A percentile compares a stretch with the other conserved stretches of the same genome.
phyloP scores from a whole-genome alignment of 2,329 filamentous ascomycete species.

The Neofusicoccum cordaticola region DNA sequence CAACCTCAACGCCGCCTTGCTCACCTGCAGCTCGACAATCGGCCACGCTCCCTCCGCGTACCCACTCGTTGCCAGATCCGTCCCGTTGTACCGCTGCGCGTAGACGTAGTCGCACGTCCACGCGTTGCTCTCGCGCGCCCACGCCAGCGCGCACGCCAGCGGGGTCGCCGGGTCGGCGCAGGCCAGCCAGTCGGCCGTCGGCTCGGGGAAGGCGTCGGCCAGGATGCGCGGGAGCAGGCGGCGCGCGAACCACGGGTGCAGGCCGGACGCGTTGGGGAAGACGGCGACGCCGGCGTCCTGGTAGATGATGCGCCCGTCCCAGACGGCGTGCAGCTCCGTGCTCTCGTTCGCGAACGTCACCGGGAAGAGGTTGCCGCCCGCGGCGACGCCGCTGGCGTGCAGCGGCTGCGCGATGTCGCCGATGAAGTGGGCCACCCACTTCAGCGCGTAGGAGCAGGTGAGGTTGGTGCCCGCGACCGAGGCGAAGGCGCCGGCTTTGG shows the following conservation, averaged over 20 bases:
- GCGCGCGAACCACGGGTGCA: slow-evolving; percentile 34
- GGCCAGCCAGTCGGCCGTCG: slow-evolving; percentile 34
- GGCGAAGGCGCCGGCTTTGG: slow-evolving; percentile 21
- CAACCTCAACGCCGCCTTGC: slow-evolving; percentile 39
- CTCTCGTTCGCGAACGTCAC: slow-evolving; percentile 35
- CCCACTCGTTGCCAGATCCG: slow-evolving; percentile 35
- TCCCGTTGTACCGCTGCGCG: slow-evolving; percentile 28
- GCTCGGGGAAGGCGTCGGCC: slow-evolving; percentile 34
- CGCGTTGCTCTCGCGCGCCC: slow-evolving; percentile 39
- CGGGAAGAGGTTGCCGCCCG: slow-evolving; percentile 38
- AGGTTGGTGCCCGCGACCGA: slow-evolving; percentile 28
- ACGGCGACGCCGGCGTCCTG: slow-evolving; percentile 32
- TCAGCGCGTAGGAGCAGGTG: slow-evolving; percentile 41
- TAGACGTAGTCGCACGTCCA: slow-evolving; percentile 43
- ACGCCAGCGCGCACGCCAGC: slow-evolving; percentile 33
- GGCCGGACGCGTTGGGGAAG: slow-evolving; percentile 34
- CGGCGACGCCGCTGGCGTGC: slow-evolving; percentile 37
- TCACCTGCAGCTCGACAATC: slow-evolving; percentile 41
- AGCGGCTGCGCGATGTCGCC: slow-evolving; percentile 43
- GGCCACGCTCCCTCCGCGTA: slow-evolving; percentile 39
- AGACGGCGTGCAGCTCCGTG: slow-evolving; percentile 40
- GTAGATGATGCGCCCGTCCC: slow-evolving; percentile 40
- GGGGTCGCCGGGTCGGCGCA: slow-evolving; percentile 35
- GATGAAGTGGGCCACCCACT: slow-evolving; percentile 42
- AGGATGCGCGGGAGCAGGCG: slow-evolving; percentile 34